Percentiles rank a stretch among this genome's conserved stretches.
Conservation (phyloP, 2,329 filamentous ascomycete genomes). For the Pleoardoris graminearum region DNA sequence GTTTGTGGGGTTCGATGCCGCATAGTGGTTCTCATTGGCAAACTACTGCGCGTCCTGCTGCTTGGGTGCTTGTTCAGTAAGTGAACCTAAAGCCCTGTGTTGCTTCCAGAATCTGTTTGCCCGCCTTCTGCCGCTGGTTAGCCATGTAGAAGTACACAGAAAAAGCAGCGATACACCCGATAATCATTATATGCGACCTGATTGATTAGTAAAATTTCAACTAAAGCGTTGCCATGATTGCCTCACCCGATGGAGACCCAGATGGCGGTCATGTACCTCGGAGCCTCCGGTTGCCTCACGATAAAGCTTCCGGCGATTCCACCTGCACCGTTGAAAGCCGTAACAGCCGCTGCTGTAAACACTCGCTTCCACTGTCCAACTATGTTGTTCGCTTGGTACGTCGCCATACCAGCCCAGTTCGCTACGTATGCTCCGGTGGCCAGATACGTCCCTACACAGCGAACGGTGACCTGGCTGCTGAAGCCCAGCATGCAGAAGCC, state of each 20-base stretch:
- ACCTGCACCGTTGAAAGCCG: slow-evolving; percentile 65
- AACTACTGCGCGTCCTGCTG: no score
- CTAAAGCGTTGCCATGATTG: slow-evolving; percentile 23
- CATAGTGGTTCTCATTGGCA: no score
- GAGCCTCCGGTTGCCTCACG: slow-evolving; percentile 63
- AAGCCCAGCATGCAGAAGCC: slow-evolving; percentile 70
- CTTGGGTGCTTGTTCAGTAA: slow-evolving; percentile 36
- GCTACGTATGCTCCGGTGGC: slow-evolving; percentile 70
- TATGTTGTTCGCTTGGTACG: slow-evolving; percentile 56
- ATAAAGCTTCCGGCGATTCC: slow-evolving; percentile 70
- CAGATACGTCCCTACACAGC: slow-evolving; percentile 67
- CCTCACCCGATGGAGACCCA: slow-evolving; percentile 65
- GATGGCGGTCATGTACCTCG: slow-evolving; percentile 65
- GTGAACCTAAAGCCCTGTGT: slow-evolving; percentile 53
- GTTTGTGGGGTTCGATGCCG: no score
- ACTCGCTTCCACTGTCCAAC: slow-evolving; percentile 65
- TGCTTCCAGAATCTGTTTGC: slow-evolving; percentile 56
- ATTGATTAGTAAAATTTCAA: background rate
- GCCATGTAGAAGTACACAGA: slow-evolving; percentile 57
- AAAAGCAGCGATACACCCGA: slow-evolving; percentile 57
- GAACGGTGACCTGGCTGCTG: slow-evolving; percentile 60
- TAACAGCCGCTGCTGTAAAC: slow-evolving; percentile 63
- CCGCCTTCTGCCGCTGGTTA: slow-evolving; percentile 55
- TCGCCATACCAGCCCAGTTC: slow-evolving; percentile 69
- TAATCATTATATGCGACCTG: slow-evolving; percentile 60